phyloP scores from a whole-genome alignment of 805 yeast species.

The Hanseniaspora singularis region DNA sequence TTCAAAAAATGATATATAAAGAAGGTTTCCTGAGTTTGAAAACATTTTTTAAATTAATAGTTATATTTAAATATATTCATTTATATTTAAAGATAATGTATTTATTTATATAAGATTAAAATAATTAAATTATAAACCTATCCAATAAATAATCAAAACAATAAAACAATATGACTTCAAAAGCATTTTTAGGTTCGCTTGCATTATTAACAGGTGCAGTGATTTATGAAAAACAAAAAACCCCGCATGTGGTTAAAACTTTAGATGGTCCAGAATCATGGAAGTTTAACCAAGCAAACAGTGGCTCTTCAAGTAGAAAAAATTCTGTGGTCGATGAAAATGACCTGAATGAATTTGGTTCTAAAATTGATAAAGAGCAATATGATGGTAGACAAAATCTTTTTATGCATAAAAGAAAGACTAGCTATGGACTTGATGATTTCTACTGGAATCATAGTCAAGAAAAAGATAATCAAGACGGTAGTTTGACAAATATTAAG shows the following conservation, averaged over 20 bases:
- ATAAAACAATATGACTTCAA: constrained; percentile 19
- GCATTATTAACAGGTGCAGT: constrained; percentile 25
- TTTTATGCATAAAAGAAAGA: not conserved
- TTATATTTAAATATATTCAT: too few relatives aligned
- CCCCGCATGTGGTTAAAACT: constrained; percentile 15
- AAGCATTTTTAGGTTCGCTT: constrained; percentile 23
- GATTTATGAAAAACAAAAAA: constrained; percentile 21
- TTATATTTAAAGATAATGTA: too few relatives aligned
- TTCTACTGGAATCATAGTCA: not conserved
- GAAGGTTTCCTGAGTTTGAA: too few relatives aligned
- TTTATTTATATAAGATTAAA: not conserved
- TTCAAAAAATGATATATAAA: too few relatives aligned
- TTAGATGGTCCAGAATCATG: constrained; percentile 14
- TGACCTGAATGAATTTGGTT: not conserved
- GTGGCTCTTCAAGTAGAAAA: not conserved
- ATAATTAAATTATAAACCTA: not conserved
- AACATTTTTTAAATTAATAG: too few relatives aligned
- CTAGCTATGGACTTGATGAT: not conserved
- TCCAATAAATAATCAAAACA: not conserved
- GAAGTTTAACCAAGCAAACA: constrained; percentile 4
- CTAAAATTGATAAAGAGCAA: constrained; percentile 1
- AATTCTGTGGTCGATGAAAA: not conserved
- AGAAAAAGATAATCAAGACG: not conserved
- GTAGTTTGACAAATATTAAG: constrained; percentile 17
- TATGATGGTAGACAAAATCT: constrained; percentile 13